These are phyloP conservation scores for Aspergillus sp. DNA, from an alignment of 2,329 filamentous ascomycete genomes.

Conservation along the genomic window DNA sequence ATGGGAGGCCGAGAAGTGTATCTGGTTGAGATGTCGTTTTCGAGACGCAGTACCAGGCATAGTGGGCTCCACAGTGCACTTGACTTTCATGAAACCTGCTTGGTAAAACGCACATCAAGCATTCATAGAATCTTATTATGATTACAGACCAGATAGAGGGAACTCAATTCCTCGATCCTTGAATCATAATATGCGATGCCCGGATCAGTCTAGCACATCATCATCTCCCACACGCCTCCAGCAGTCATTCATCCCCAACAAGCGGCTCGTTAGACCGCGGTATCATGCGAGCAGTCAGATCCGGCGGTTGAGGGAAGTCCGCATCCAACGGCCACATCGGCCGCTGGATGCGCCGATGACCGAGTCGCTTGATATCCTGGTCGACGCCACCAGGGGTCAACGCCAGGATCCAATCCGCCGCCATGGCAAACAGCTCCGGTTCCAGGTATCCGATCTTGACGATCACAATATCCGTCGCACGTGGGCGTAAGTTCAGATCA, in stretches of 20 bases:
- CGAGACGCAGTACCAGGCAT: not conserved
- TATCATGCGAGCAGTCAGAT: conserved; percentile 38
- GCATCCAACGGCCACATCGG: conserved; percentile 53
- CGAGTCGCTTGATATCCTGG: conserved; percentile 51
- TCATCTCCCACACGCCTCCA: not conserved
- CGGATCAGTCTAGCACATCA: too few species aligned
- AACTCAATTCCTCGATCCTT: too few species aligned
- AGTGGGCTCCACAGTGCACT: too few species aligned
- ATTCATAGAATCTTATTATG: too few species aligned
- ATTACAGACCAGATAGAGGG: too few species aligned
- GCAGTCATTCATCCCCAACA: not conserved
- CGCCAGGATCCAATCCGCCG: conserved; percentile 54
- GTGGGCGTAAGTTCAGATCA: conserved; percentile 47
- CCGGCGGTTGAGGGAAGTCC: conserved; percentile 30
- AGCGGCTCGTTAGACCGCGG: conserved; percentile 27
- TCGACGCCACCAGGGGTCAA: conserved; percentile 56
- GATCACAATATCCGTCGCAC: conserved; percentile 51
- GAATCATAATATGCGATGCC: too few species aligned
- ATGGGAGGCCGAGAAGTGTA: too few species aligned
- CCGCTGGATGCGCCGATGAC: conserved; percentile 48
- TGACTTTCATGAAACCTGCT: too few species aligned
- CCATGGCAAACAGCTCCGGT: conserved; percentile 55
- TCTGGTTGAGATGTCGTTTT: not conserved
- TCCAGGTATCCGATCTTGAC: conserved; percentile 59
- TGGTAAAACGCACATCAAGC: too few species aligned